Conservation (phyloP, 2,329 filamentous ascomycete species). For the Dendrostoma leiphaemia region DNA sequence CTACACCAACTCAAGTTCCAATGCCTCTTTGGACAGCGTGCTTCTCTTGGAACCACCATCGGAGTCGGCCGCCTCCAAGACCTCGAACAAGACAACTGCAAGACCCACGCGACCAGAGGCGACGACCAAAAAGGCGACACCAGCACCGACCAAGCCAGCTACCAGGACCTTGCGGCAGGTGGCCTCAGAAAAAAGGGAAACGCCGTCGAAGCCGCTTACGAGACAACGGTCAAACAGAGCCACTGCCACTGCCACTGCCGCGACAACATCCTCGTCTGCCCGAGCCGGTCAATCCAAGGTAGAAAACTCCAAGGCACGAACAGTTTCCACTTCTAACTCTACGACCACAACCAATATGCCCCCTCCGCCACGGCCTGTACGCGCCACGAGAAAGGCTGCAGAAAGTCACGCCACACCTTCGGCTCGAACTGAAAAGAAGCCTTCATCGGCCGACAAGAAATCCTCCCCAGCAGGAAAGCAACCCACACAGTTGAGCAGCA, state of each 20-base stretch:
- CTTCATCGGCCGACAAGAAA: constrained; percentile 5
- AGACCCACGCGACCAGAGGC: constrained; percentile 1
- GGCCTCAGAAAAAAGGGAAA: constrained; percentile 1
- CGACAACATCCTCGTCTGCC: constrained; percentile 8
- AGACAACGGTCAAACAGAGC: constrained; percentile 10
- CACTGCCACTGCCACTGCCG: constrained; percentile 10
- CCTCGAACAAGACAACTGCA: constrained; percentile 10
- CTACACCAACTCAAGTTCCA: constrained; percentile 21
- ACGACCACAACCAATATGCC: constrained; percentile 13
- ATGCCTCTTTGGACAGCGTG: constrained; percentile 26
- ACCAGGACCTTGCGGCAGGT: background rate
- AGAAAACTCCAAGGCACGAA: constrained; percentile 3
- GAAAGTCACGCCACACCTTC: background rate
- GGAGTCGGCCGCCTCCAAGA: constrained; percentile 9
- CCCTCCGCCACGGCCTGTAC: constrained; percentile 12
- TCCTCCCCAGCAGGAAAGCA: constrained; percentile 16
- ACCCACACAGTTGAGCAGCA: constrained; percentile 18
- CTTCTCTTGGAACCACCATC: constrained; percentile 13
- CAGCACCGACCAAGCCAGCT: constrained; percentile 6
- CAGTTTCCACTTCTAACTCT: background rate
- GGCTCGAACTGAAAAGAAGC: background rate
- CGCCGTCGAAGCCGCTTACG: constrained; percentile 1
- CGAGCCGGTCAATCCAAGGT: constrained; percentile 2
- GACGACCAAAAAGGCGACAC: constrained; percentile 4
- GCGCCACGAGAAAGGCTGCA: constrained; percentile 4